Base-by-base conservation (phyloP, 768 basidiomycete species). In the Lyophyllum atratum region DNA sequence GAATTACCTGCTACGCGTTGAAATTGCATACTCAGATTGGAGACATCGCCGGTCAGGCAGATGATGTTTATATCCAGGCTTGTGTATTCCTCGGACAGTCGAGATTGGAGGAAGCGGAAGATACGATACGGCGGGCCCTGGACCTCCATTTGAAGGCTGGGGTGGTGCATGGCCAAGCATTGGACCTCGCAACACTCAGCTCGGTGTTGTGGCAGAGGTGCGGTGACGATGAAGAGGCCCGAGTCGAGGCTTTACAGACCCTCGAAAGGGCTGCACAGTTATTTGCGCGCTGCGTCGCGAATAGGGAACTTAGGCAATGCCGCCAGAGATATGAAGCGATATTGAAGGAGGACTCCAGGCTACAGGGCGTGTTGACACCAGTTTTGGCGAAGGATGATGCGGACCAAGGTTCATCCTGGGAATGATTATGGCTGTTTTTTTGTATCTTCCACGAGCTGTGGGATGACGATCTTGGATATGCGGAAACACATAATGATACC, bases 41-140 rank as follows among this genome's bases (percentile, higher is more conserved):
- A 3, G 62, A 68, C 26, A 50, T 58, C 26, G 53, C 33, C 1
- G 68, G 70, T 8, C 68, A 71, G 56, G 68, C 63, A 15, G 61
- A 70, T 48, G 69, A 66, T 52, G 34, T 70, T 19, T 66, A 68
- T 51, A 47, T 68, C 11, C 69, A 66, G 54, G 65, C 62, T 12
- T 61, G 62, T 26, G 60, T 68, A 19, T 68, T 61, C 56, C 57
- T 68, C 7, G 57, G 64, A 24, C 64, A 65, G 42, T 53, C 47
- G 15, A 56, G 64, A 29, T 53, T 66, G 17, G 28, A 54, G 1
- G 66, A 68, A 19, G 65, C 69, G 4, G 67, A 68, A 24, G 42
- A 49, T 8, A 49, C 59, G 3, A 55, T 68, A 10, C 59, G 59
- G 29, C 46, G 59, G 31, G 69, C 69, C 2, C 52, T 68, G 17